phyloP scores from a whole-genome alignment of 495 filamentous ascomycete species.

The Bombardia bombarda region DNA sequence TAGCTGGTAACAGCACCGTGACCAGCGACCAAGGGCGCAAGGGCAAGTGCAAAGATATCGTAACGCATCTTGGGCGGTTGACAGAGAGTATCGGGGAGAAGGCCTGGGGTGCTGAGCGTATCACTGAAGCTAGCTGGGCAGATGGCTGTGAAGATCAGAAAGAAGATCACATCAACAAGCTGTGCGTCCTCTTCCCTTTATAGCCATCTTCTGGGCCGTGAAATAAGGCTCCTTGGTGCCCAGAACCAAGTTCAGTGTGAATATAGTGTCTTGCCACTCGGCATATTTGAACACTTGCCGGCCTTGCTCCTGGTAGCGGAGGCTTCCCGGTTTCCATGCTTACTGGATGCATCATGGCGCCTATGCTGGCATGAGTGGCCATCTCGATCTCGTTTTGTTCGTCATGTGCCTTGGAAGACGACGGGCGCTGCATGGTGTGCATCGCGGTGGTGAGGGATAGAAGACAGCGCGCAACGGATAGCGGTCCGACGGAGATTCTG shows the following conservation, averaged over 20 bases:
- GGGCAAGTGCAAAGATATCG: slow-evolving; percentile 4
- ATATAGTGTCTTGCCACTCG: neutral
- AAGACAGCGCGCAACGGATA: no score
- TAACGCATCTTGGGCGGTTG: slow-evolving; percentile 4
- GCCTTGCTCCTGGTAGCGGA: no score
- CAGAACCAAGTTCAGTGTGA: neutral
- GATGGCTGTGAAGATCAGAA: neutral
- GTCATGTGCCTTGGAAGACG: neutral
- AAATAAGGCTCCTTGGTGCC: neutral
- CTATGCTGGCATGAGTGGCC: neutral
- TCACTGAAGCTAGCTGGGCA: no score
- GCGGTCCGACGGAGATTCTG: no score
- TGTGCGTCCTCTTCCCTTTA: neutral
- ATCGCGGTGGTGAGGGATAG: no score
- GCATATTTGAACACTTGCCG: no score
- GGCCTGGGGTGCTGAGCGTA: neutral
- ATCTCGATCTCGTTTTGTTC: neutral
- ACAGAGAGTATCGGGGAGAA: neutral
- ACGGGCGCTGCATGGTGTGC: no score
- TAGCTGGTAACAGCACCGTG: slow-evolving; percentile 50
- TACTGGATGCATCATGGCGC: neutral
- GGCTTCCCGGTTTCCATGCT: no score
- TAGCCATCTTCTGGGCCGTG: neutral
- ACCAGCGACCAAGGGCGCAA: slow-evolving; percentile 29
- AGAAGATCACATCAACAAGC: no score